Base-by-base conservation (phyloP, 129 eudicot species). In the Tagetes patula region DNA sequence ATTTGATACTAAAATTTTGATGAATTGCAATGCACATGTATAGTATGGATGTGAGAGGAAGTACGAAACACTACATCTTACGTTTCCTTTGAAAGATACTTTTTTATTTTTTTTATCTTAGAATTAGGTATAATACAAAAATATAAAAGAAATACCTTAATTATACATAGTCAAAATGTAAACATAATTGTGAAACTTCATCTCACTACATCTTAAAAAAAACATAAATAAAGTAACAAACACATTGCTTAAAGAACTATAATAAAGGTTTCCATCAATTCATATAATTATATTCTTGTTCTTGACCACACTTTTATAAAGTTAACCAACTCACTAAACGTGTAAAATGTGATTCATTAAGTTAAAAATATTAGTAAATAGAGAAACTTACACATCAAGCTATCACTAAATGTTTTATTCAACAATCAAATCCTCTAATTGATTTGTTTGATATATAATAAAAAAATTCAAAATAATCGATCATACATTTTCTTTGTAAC, bases 261-360 rank as follows among this genome's bases (percentile, higher is more conserved):
- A 38, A 3, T 3, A 71, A 71, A 11, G 6, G 39, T 71, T 75
- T 30, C 11, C 33, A n/a, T 54, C 68, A 67, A 52, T 38, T 38
- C 12, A 27, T 58, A 65, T 50, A 39, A 66, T 4, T 8, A 11
- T 60, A 34, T 40, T 67, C 67, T 34, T 55, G 45, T 67, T 56
- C 80, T 54, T 64, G 79, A 65, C 65, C 14, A 48, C 50, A 74
- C 52, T 73, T 60, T 33, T 33, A 14, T 41, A 34, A 59, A 49
- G 8, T 20, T 54, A 38, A 69, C 70, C 76, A 77, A 49, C 10
- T 70, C 76, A n/a, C 49, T 70, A 31, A 77, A 77, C 77, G 72
- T 78, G 76, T 49, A 61, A 8, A 78, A 40, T 40, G 77, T 48
- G 77, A 13, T 52, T 70, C 20, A 50, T 47, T 41, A 32, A 69